Conservation (phyloP, 352 stramenopile species). For the Phytophthora pseudosyringae region DNA sequence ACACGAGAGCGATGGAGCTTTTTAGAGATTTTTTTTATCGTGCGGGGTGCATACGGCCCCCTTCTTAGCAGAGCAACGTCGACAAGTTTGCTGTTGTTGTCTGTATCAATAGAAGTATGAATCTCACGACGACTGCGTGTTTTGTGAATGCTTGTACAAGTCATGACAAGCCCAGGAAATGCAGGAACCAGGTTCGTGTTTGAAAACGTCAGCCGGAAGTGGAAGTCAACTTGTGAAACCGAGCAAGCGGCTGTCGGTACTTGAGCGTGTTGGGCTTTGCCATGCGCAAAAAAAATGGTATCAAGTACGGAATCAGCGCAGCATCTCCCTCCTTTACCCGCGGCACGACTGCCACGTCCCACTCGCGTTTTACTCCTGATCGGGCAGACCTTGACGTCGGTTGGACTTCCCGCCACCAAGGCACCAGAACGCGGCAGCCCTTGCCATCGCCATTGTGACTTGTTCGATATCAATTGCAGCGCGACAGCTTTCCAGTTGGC, state of each 20-base stretch:
- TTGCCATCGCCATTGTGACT: neutral
- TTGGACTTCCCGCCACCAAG: neutral
- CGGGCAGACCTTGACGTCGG: neutral
- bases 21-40: conserved; percentile 19
- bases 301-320: conserved; percentile 2
- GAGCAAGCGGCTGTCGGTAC: neutral
- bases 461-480: neutral
- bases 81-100: conserved; percentile 38
- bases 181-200: neutral
- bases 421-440: neutral
- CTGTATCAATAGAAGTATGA: conserved; percentile 41
- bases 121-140: conserved; percentile 1
- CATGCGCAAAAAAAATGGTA: conserved; percentile 16
- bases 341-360: conserved; percentile 15
- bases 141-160: conserved; percentile 10
- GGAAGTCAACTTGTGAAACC: conserved; percentile 9
- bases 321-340: conserved; percentile 7
- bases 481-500: neutral
- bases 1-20: conserved; percentile 10
- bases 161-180: neutral
- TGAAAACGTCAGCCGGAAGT: conserved; percentile 1
- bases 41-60: conserved; percentile 19
- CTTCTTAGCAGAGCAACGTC: conserved; percentile 37
- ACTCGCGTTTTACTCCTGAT: conserved; percentile 9
- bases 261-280: conserved; percentile 1